Evolutionary conservation across 2,329 filamentous ascomycete genomes (phyloP).

Genomic region (Fusarium sp.): DNA sequence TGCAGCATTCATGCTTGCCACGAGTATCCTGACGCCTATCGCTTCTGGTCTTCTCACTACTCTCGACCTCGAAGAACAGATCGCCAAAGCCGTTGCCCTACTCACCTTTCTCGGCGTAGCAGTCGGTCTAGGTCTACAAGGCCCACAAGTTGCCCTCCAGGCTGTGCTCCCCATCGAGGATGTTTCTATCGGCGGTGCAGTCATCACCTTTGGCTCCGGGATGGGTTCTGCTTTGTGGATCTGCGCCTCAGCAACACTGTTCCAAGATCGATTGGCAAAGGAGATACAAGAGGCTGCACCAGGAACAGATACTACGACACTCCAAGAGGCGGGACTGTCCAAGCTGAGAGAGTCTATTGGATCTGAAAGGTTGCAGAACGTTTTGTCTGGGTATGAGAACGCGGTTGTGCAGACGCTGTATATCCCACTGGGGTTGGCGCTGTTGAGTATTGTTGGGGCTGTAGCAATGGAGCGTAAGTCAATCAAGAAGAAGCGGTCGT

Average conservation of each 20-base stretch:
- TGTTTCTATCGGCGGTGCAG: conserved; percentile 42
- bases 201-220: conserved; percentile 41
- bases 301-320: conserved; percentile 3
- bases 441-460: conserved; percentile 39
- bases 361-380: conserved; percentile 12
- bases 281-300: conserved; percentile 37
- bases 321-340: conserved; percentile 34
- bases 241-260: conserved; percentile 45
- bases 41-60: conserved; percentile 44
- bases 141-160: conserved; percentile 39
- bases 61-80: conserved; percentile 37
- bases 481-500: conserved; percentile 41
- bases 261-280: conserved; percentile 35
- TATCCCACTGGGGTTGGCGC: conserved; percentile 36
- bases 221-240: conserved; percentile 46
- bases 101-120: conserved; percentile 40
- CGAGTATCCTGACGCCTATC: conserved; percentile 38
- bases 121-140: conserved; percentile 43
- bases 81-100: conserved; percentile 37
- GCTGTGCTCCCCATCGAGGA: conserved; percentile 39
- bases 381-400: conserved; percentile 41
- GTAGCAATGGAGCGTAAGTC: conserved; percentile 44
- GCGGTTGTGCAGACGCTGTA: conserved; percentile 44
- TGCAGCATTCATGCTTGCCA: conserved; percentile 44
- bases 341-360: conserved; percentile 37